Conservation (phyloP, 306 rosid species). For the Cercis canadensis region DNA sequence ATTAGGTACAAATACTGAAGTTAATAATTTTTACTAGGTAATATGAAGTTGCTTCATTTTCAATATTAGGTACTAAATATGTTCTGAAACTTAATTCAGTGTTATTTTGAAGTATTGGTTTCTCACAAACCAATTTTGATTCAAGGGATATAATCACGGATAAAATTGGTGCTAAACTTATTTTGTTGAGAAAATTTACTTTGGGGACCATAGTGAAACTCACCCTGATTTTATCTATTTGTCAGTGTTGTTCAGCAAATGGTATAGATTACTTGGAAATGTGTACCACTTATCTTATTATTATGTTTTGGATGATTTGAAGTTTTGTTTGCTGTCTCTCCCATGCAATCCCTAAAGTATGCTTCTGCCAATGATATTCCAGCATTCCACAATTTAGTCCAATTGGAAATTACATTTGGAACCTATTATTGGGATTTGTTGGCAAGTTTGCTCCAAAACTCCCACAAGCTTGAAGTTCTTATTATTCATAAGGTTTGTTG, state of each 20-base stretch:
- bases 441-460: conserved; percentile 21
- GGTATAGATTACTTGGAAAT: neutral
- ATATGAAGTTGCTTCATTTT: too few species aligned
- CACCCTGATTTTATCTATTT: too few species aligned
- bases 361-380: conserved; percentile 31
- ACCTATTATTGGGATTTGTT: conserved; percentile 36
- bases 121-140: neutral
- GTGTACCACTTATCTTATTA: too few species aligned
- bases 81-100: neutral
- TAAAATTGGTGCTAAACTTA: neutral
- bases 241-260: neutral
- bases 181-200: too few species aligned
- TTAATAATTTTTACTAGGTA: too few species aligned
- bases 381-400: conserved; percentile 33
- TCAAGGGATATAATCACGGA: neutral
- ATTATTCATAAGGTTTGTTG: conserved; percentile 37
- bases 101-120: neutral
- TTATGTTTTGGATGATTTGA: neutral
- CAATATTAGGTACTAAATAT: neutral
- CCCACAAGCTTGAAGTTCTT: conserved; percentile 38
- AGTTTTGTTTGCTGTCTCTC: neutral
- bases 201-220: too few species aligned
- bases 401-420: conserved; percentile 40
- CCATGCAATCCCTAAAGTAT: conserved; percentile 35
- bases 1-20: too few species aligned